A percentile compares a stretch with the other conserved stretches of the same genome.
Conservation (phyloP, 225 moss, liverwort and hornwort genomes). For the Ulota crispa region DNA sequence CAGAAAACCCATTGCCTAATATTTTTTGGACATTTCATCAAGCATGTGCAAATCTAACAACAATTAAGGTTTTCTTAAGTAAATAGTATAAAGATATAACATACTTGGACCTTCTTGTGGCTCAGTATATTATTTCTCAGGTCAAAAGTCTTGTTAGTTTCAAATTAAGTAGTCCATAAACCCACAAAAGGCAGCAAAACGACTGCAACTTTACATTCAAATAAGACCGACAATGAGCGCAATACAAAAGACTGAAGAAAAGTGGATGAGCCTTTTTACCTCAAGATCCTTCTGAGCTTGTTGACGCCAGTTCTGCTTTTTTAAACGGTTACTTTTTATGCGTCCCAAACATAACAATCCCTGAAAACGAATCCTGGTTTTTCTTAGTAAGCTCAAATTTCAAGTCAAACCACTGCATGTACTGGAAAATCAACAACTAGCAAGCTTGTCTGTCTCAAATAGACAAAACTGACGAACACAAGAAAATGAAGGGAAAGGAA, state of each 20-base stretch:
- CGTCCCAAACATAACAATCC: constrained; percentile 60
- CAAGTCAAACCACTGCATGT: background rate
- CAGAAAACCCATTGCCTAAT: too few species aligned
- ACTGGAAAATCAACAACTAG: background rate
- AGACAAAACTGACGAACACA: background rate
- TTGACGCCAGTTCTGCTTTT: constrained; percentile 46
- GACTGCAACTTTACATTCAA: background rate
- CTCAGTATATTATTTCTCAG: background rate
- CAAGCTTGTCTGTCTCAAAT: background rate
- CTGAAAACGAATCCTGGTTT: constrained; percentile 17
- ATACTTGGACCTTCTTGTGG: background rate
- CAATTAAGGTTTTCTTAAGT: background rate
- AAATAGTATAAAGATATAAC: background rate
- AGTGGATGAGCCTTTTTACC: constrained; percentile 30
- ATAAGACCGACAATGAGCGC: background rate
- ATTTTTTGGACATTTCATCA: background rate
- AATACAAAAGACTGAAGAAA: background rate
- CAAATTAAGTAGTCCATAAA: background rate
- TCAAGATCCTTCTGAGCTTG: constrained; percentile 68
- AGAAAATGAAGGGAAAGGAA: background rate
- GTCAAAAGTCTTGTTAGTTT: background rate
- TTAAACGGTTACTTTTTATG: constrained; percentile 45
- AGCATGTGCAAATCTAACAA: background rate
- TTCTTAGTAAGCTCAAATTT: background rate
- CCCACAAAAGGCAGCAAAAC: background rate